Evolutionary conservation across 1,284 basidiomycete genomes (phyloP).

Genomic region (Cutaneotrichosporon sp.): DNA sequence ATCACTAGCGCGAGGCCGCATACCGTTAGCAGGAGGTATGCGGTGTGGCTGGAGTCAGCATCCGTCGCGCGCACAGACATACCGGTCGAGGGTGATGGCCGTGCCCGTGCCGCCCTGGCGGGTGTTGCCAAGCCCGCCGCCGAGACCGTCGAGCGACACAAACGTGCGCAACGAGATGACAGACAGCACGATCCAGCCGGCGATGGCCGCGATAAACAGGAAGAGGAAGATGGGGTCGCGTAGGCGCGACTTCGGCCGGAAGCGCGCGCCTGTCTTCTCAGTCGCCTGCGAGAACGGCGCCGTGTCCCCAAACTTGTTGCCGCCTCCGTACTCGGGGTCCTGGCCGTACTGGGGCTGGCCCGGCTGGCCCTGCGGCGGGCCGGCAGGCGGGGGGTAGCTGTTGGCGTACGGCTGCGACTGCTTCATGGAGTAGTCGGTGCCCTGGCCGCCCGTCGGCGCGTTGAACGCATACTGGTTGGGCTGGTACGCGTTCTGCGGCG

Average conservation of each 20-base stretch:
- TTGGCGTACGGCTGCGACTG: constrained; percentile 18
- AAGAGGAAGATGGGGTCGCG: constrained; percentile 72
- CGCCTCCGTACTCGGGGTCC: constrained; percentile 19
- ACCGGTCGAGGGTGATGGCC: constrained; percentile 36
- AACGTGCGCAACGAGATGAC: constrained; percentile 66
- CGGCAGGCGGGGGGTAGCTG: constrained; percentile 1
- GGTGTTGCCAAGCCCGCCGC: constrained; percentile 42
- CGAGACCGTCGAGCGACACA: constrained; percentile 64
- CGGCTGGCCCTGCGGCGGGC: not conserved
- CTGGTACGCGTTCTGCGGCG: constrained; percentile 4
- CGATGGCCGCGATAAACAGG: constrained; percentile 68
- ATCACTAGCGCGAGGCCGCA: constrained; percentile 65
- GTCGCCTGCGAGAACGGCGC: constrained; percentile 61
- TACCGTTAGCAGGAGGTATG: constrained; percentile 69
- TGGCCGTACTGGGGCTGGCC: no score
- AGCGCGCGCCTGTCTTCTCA: constrained; percentile 60
- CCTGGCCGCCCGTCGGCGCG: not conserved
- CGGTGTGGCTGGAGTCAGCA: constrained; percentile 54
- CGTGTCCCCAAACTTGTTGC: constrained; percentile 38
- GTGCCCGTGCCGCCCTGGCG: constrained; percentile 39
- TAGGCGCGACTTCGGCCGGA: constrained; percentile 67
- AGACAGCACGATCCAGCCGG: constrained; percentile 68
- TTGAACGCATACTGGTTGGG: not conserved
- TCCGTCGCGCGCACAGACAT: constrained; percentile 15
- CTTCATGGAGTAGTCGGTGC: constrained; percentile 7